Percentiles rank a stretch among this genome's conserved stretches.
phyloP scores from a whole-genome alignment of 768 basidiomycete genomes.

The Pisolithus tinctorius region DNA sequence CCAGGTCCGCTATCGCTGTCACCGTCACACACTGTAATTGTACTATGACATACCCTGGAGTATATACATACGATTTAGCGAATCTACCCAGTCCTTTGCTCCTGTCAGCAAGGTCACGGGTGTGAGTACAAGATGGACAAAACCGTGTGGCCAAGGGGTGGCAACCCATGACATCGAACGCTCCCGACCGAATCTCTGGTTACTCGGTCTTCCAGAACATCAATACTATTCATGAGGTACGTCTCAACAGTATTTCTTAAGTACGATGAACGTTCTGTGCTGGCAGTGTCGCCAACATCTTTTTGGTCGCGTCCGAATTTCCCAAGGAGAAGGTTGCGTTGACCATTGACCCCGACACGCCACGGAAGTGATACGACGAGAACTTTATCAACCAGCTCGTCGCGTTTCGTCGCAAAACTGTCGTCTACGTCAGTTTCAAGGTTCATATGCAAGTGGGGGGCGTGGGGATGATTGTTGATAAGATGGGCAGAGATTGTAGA shows the following conservation, averaged over 20 bases:
- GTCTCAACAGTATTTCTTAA: conserved; percentile 50
- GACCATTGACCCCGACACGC: conserved; percentile 68
- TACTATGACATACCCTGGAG: too few species aligned
- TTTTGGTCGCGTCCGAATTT: conserved; percentile 57
- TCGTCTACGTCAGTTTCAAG: conserved; percentile 93
- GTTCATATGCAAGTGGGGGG: conserved; percentile 92
- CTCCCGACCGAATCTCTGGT: conserved; percentile 31
- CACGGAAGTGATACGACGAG: conserved; percentile 89
- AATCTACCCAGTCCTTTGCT: too few species aligned
- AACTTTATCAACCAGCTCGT: conserved; percentile 73
- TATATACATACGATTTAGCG: too few species aligned
- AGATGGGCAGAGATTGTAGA: conserved; percentile 34
- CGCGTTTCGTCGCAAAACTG: conserved; percentile 52
- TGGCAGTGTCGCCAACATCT: conserved; percentile 87
- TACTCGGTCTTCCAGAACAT: conserved; percentile 99
- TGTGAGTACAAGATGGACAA: too few species aligned
- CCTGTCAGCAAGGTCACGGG: too few species aligned
- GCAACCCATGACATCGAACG: too few species aligned
- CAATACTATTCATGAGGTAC: conserved; percentile 70
- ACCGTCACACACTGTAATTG: too few species aligned
- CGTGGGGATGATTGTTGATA: conserved; percentile 59
- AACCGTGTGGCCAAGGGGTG: too few species aligned
- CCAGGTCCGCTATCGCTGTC: too few species aligned
- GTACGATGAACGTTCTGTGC: conserved; percentile 60
- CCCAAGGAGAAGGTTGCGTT: conserved; percentile 61